Evolutionary conservation across 2,329 filamentous ascomycete species (phyloP).

Genomic region (Aaosphaeria arxii): DNA sequence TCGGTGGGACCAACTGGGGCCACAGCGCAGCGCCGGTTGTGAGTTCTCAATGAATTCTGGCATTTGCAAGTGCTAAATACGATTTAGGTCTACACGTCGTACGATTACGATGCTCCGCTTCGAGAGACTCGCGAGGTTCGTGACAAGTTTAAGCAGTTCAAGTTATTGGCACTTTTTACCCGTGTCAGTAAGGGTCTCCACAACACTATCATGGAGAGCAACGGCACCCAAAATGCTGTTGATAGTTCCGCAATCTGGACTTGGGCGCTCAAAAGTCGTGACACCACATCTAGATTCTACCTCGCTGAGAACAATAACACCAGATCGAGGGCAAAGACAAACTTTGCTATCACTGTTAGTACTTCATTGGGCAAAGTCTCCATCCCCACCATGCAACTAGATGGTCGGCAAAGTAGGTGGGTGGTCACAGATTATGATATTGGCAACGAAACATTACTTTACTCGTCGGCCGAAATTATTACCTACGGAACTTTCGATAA

Average conservation of each 20-base stretch:
- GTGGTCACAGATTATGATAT: constrained; percentile 53
- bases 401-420: constrained; percentile 54
- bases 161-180: constrained; percentile 55
- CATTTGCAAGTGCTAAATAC: background rate
- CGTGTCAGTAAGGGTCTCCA: constrained; percentile 50
- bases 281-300: constrained; percentile 51
- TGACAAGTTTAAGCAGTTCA: constrained; percentile 54
- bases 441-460: constrained; percentile 48
- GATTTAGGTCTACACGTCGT: constrained; percentile 44
- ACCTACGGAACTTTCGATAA: constrained; percentile 50
- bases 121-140: constrained; percentile 54
- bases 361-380: constrained; percentile 46
- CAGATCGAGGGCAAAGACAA: constrained; percentile 42
- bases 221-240: constrained; percentile 50
- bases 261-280: constrained; percentile 53
- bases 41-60: constrained; percentile 1
- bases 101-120: constrained; percentile 50
- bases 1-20: constrained; percentile 57
- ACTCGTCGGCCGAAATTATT: constrained; percentile 51
- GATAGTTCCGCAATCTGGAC: constrained; percentile 44
- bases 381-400: constrained; percentile 48
- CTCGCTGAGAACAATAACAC: constrained; percentile 48
- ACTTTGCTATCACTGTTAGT: constrained; percentile 47
- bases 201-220: constrained; percentile 54
- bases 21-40: constrained; percentile 40